These are phyloP conservation scores for Orbilia javanica DNA, from an alignment of 2,329 filamentous ascomycete genomes.

Conservation along the genomic window DNA sequence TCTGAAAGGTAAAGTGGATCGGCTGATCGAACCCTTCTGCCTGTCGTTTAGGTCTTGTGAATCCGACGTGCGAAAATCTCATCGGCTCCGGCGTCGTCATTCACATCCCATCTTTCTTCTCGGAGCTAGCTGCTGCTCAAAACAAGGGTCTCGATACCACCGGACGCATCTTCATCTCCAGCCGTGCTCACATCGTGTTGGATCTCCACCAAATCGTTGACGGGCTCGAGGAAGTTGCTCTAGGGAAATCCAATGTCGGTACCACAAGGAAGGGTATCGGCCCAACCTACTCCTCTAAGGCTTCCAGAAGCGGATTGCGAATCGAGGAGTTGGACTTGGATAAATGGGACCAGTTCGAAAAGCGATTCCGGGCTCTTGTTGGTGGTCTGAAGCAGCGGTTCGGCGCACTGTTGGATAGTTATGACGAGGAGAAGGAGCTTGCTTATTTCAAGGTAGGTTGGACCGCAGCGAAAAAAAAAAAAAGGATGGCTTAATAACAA, in stretches of 20 bases:
- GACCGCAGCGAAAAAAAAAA: background rate
- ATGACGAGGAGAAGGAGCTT: constrained; percentile 79
- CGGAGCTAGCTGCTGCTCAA: constrained; percentile 73
- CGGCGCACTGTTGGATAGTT: constrained; percentile 74
- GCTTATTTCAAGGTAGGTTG: constrained; percentile 69
- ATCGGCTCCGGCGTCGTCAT: constrained; percentile 79
- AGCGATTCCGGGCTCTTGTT: constrained; percentile 74
- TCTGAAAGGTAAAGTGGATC: background rate
- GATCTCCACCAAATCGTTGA: constrained; percentile 77
- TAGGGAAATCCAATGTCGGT: constrained; percentile 67
- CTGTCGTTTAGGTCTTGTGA: constrained; percentile 75
- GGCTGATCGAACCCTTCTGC: constrained; percentile 18
- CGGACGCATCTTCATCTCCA: constrained; percentile 74
- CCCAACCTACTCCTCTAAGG: constrained; percentile 74
- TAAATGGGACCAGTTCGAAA: constrained; percentile 75
- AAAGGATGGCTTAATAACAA: background rate
- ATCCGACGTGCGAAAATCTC: constrained; percentile 77
- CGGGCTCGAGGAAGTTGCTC: constrained; percentile 74
- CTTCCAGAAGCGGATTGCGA: constrained; percentile 75
- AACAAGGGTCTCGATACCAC: constrained; percentile 73
- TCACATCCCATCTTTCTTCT: constrained; percentile 76
- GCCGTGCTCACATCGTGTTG: constrained; percentile 75
- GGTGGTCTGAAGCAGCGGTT: constrained; percentile 76
- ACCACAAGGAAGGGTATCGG: constrained; percentile 69
- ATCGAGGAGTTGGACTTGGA: constrained; percentile 74